These are phyloP conservation scores for Fusarium buxicola DNA, from an alignment of 2,329 filamentous ascomycete genomes.

Conservation along the genomic window DNA sequence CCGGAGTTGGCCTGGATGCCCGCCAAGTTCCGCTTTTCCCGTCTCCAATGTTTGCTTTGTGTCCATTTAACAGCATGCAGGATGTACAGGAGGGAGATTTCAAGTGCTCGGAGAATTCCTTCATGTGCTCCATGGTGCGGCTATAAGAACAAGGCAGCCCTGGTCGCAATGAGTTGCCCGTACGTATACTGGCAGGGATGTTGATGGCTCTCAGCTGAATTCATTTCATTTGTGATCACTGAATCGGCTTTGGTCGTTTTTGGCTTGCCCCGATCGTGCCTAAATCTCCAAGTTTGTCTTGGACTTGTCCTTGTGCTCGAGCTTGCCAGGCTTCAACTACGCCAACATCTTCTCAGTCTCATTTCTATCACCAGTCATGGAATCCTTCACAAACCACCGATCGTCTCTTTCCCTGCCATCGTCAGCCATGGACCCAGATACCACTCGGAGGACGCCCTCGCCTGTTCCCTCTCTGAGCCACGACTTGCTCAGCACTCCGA, in stretches of 20 bases:
- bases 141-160: constrained; percentile 37
- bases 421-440: constrained; percentile 34
- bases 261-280: constrained; percentile 13
- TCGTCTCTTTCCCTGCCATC: constrained; percentile 30
- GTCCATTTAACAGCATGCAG: constrained; percentile 26
- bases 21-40: constrained; percentile 29
- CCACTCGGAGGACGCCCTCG: constrained; percentile 32
- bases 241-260: constrained; percentile 10
- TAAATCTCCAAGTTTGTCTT: constrained; percentile 19
- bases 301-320: constrained; percentile 17
- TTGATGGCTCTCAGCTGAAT: constrained; percentile 21
- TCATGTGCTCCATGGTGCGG: not conserved
- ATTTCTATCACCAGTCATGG: constrained; percentile 17
- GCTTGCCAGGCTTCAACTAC: constrained; percentile 5
- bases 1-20: constrained; percentile 39
- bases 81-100: constrained; percentile 37
- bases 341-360: not conserved
- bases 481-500: constrained; percentile 33
- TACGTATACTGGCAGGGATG: constrained; percentile 16
- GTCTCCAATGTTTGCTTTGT: constrained; percentile 36
- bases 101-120: constrained; percentile 21
- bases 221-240: constrained; percentile 15
- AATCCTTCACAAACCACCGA: constrained; percentile 25
- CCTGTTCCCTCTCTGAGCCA: constrained; percentile 35
- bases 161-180: too few species aligned